phyloP scores from a whole-genome alignment of 495 filamentous ascomycete species.

The Neurospora discreta region DNA sequence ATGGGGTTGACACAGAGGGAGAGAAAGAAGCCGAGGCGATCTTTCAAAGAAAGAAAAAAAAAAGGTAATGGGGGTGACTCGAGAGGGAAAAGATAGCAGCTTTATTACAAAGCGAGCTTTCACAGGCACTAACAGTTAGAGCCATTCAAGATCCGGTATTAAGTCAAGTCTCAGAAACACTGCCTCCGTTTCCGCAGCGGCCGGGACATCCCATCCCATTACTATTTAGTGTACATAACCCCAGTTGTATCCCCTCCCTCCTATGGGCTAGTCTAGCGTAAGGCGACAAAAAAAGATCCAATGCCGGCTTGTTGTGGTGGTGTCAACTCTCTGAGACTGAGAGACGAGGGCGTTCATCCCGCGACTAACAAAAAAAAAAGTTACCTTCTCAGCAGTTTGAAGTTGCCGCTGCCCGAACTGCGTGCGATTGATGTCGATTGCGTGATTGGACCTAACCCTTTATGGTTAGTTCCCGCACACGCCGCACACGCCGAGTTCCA shows the following conservation, averaged over 20 bases:
- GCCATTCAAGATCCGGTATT: background rate
- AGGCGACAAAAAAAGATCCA: background rate
- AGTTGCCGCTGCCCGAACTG: constrained; percentile 8
- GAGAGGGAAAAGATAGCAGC: background rate
- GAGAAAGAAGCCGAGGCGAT: background rate
- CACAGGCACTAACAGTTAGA: background rate
- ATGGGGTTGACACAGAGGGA: background rate
- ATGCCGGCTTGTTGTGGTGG: background rate
- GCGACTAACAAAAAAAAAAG: background rate
- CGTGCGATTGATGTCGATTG: constrained; percentile 14
- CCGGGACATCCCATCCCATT: background rate
- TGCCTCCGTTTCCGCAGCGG: background rate
- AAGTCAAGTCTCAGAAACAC: background rate
- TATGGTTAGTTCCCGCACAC: background rate
- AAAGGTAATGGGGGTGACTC: background rate
- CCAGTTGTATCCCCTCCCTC: background rate
- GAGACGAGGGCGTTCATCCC: background rate
- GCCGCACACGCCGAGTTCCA: background rate
- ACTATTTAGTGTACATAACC: no score
- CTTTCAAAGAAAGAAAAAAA: background rate
- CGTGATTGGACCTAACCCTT: constrained; percentile 18
- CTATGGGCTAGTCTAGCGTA: background rate
- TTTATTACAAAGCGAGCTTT: background rate
- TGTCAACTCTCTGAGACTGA: background rate
- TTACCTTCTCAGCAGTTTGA: background rate